Conservation (phyloP, 192 early-diverging fungal species). For the Coemansia sp. region DNA sequence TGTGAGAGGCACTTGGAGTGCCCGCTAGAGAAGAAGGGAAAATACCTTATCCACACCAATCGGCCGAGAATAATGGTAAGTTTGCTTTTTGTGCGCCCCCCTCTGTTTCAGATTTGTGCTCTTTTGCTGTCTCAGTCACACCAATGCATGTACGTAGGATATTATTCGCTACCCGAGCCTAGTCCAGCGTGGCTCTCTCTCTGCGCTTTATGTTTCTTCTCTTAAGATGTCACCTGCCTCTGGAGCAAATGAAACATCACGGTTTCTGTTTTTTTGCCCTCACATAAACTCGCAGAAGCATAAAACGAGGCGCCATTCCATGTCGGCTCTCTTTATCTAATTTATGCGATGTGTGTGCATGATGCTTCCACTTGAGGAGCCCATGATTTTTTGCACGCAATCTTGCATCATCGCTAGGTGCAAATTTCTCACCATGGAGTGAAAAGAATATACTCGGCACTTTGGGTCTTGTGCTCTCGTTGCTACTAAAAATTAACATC, state of each 20-base stretch:
- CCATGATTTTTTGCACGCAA: constrained; percentile 9
- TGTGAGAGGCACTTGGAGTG: constrained; percentile 48
- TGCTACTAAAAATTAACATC: not conserved
- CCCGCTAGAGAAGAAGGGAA: constrained; percentile 50
- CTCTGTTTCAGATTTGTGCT: not conserved
- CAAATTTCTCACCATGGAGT: not conserved
- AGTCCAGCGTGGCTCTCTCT: not conserved
- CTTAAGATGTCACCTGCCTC: not conserved
- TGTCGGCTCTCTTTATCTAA: not conserved
- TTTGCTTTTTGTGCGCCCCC: not conserved
- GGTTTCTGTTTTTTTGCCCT: not conserved
- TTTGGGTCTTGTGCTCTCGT: not conserved
- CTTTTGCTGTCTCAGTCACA: not conserved
- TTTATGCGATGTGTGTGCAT: constrained; percentile 1
- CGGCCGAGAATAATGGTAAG: constrained; percentile 53
- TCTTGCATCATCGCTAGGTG: constrained; percentile 13
- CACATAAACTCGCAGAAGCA: not conserved
- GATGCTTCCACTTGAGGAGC: not conserved
- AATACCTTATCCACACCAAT: constrained; percentile 51
- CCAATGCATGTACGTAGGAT: not conserved
- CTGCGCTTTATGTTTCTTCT: not conserved
- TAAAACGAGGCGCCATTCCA: not conserved
- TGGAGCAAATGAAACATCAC: not conserved
- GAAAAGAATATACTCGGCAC: not conserved
- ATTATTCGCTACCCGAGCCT: not conserved